Conservation (phyloP, 73 alveolate species). For the Blepharisma stoltei region DNA sequence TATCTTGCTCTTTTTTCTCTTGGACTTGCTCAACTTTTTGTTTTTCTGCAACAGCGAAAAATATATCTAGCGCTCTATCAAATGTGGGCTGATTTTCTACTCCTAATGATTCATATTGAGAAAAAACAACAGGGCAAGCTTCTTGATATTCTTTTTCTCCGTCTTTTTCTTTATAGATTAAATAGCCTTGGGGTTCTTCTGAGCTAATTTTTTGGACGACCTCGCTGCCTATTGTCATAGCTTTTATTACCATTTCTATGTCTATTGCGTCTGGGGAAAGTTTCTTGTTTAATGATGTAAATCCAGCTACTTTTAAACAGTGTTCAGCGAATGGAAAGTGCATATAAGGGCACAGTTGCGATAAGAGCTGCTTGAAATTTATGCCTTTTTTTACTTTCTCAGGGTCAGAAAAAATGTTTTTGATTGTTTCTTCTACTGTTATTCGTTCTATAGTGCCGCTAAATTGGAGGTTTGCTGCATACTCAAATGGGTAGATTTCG, state of each 20-base stretch:
- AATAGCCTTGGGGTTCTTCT: constrained; percentile 45
- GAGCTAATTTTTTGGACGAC: constrained; percentile 37
- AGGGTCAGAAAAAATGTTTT: constrained; percentile 1
- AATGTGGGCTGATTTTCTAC: constrained; percentile 29
- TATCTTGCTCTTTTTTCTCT: constrained; percentile 40
- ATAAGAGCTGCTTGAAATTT: constrained; percentile 52
- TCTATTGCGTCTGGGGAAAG: constrained; percentile 38
- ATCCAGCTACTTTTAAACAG: constrained; percentile 47
- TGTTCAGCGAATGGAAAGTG: constrained; percentile 69
- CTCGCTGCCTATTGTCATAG: constrained; percentile 53
- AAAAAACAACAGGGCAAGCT: constrained; percentile 58
- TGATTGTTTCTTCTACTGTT: constrained; percentile 27
- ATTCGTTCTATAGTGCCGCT: constrained; percentile 26
- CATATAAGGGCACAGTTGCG: constrained; percentile 71
- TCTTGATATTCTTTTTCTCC: constrained; percentile 47
- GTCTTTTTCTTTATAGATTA: constrained; percentile 36
- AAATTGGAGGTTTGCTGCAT: constrained; percentile 60
- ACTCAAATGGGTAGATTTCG: constrained; percentile 77
- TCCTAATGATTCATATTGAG: constrained; percentile 44
- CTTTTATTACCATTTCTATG: constrained; percentile 45
- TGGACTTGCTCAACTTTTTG: constrained; percentile 10
- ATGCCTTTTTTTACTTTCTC: constrained; percentile 27
- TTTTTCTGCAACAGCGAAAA: constrained; percentile 16
- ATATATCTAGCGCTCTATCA: constrained; percentile 27
- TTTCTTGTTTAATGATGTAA: constrained; percentile 49